Evolutionary conservation across 169 alveolate species (phyloP), one percentile per base, ranked within the genome.

Genomic region (Eimeria sp.): DNA sequence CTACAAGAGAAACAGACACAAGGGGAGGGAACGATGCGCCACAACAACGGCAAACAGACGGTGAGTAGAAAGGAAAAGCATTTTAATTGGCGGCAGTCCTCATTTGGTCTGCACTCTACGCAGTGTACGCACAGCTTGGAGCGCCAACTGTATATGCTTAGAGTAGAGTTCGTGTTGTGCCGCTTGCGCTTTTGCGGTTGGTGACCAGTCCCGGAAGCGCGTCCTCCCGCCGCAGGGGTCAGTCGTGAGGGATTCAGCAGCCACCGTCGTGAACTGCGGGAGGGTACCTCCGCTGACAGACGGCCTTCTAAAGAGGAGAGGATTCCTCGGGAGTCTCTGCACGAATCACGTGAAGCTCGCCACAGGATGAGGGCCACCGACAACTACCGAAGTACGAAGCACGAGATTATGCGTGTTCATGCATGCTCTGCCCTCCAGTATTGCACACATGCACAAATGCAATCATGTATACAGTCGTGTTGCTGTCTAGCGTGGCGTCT

Each of bases 331-430:
- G 89, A 78, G 20, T 45, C 67, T 3, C 47, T 22, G 45, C 89
- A 47, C 18, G 89, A 51, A 3, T 78, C 54, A 22, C 25, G 87
- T 30, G 87, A 76, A 43, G 10, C 89, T 49, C 65, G 70, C 47
- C 89, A 78, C 45, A 78, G 89, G 67, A 78, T 9, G 25, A 45
- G 65, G 20, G 49, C 67, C 10, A 25, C 65, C 20, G 89, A 78
- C 67, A 78, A 65, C 89, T 78, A 78, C 30, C 89, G 89, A 51
- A 78, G 89, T 47, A 78, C 34, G 89, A n/a, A 30, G 70, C 34
- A 25, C 20, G 5, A 47, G 43, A 16, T 34, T 3, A n/a, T 67
- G 78, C 22, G n/a, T 10, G 9, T 45, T 67, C n/a, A 3, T 18
- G 7, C n/a, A 65, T 67, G 27, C 47, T 6, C 30, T 30, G 30